These are phyloP conservation scores for Neophaeococcomyces aloes DNA, from an alignment of 2,329 filamentous ascomycete species.

Conservation along the genomic window DNA sequence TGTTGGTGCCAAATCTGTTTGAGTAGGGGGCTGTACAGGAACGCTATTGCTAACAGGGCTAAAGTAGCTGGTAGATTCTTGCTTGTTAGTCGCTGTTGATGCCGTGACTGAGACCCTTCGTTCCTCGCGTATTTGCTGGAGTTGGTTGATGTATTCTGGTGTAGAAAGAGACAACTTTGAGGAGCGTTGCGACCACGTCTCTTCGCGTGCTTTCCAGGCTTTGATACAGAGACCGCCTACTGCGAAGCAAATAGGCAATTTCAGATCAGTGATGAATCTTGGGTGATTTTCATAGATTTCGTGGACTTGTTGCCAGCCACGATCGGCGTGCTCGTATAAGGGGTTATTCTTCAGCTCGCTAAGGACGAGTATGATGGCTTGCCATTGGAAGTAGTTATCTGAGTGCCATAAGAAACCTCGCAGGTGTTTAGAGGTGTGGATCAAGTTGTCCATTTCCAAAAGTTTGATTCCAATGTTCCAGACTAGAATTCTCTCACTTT, in stretches of 20 bases:
- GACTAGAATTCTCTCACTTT: constrained; percentile 30
- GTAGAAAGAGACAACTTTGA: constrained; percentile 10
- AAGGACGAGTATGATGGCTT: constrained; percentile 42
- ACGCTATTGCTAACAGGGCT: not conserved
- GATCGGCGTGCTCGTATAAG: constrained; percentile 27
- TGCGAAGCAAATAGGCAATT: constrained; percentile 33
- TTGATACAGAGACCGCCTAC: constrained; percentile 34
- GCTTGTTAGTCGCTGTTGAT: not conserved
- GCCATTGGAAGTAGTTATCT: constrained; percentile 42
- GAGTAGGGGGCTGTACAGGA: not conserved
- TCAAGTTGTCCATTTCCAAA: constrained; percentile 32
- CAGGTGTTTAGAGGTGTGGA: constrained; percentile 30
- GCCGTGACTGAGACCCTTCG: constrained; percentile 1
- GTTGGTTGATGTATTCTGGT: constrained; percentile 16
- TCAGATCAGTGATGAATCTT: constrained; percentile 28
- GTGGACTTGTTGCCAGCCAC: constrained; percentile 38
- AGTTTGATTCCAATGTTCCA: constrained; percentile 32
- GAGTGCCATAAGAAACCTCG: constrained; percentile 38
- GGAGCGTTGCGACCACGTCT: constrained; percentile 12
- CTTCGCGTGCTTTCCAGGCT: constrained; percentile 31
- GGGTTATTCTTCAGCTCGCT: constrained; percentile 31
- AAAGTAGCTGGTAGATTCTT: not conserved
- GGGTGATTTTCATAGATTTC: constrained; percentile 35
- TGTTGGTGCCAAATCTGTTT: not conserved
- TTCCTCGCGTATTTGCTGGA: constrained; percentile 16